Evolutionary conservation across 345 rosid genomes (phyloP), one percentile per base, ranked within the genome.

Genomic region (Fremontodendron californicum): DNA sequence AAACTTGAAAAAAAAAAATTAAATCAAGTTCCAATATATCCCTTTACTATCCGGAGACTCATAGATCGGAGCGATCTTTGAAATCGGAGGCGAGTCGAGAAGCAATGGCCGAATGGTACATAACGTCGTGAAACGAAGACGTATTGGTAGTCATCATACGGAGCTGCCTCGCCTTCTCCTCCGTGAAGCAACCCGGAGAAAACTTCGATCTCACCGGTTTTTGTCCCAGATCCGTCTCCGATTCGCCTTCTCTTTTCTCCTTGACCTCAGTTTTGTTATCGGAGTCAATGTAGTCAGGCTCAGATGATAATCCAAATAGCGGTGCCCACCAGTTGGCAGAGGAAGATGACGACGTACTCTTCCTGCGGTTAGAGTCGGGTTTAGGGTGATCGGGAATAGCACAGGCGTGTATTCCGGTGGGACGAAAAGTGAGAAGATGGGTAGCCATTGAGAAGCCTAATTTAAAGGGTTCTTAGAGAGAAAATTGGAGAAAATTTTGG

Each of bases 41-140:
- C 10, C 18, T 10, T 5, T n/a, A 15, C 33, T 55, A 13, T 21
- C 18, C 75, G 11, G 37, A 18, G 12, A 15, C 3, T 77, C 52
- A 78, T 37, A 21, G 76, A 73, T 81, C 84, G 70, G 85, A 68
- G 8, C 37, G 82, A 51, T 29, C 0, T 46, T 86, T 81, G 80
- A 86, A 84, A 52, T 88, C 86, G 1, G 89, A 76, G 48, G 93
- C 91, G 0, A 88, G 87, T 51, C 93, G 82, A 25, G 91, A 80
- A 8, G 93, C 93, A 75, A 90, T 83, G 21, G 89, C 89, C 19
- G 93, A 88, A 78, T 91, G 94, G 71, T 93, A 91, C 96, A 93
- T 93, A 52, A 52, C 88, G 49, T 91, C 94, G 51, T 89, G 98
- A 67, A 80, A 86, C 35, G 92, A 71, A 13, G 70, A 68, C 6